Percentiles rank a stretch among this genome's conserved stretches.
Conservation (phyloP, 345 rosid genomes). For the Trapa bicornis region DNA sequence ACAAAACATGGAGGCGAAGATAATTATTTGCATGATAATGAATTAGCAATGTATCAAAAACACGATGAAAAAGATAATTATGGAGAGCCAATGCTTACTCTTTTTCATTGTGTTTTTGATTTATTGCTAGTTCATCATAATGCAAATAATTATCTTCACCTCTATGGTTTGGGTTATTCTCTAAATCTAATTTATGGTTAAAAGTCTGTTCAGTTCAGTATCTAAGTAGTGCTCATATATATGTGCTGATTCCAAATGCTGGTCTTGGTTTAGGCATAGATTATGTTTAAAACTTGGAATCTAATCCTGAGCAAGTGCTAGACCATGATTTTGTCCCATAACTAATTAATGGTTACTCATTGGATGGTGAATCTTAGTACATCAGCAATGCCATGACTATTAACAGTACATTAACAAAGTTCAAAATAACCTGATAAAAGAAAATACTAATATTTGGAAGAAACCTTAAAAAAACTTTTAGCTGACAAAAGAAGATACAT, state of each 20-base stretch:
- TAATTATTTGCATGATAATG: constrained; percentile 22
- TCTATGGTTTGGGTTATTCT: constrained; percentile 43
- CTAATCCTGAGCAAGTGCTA: constrained; percentile 50
- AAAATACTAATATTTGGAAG: too few relatives aligned
- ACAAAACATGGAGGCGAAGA: constrained; percentile 30
- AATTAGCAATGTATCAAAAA: constrained; percentile 15
- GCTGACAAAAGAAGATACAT: neutral
- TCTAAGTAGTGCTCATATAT: constrained; percentile 32
- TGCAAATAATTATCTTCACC: constrained; percentile 7
- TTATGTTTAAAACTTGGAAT: constrained; percentile 51
- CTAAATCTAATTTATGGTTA: constrained; percentile 34
- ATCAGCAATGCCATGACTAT: neutral
- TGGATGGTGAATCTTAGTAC: constrained; percentile 3
- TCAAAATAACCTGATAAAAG: neutral
- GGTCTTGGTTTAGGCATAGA: neutral
- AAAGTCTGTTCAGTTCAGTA: neutral
- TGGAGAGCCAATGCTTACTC: neutral
- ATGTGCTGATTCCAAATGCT: constrained; percentile 53
- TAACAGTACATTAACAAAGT: neutral
- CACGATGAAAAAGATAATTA: neutral
- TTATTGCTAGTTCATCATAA: constrained; percentile 31
- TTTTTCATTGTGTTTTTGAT: neutral
- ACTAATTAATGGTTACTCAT: constrained; percentile 81
- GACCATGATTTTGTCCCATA: constrained; percentile 50
- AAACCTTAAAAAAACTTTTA: too few relatives aligned